phyloP scores from a whole-genome alignment of 2,329 filamentous ascomycete species.

The Neospermospora avenae region DNA sequence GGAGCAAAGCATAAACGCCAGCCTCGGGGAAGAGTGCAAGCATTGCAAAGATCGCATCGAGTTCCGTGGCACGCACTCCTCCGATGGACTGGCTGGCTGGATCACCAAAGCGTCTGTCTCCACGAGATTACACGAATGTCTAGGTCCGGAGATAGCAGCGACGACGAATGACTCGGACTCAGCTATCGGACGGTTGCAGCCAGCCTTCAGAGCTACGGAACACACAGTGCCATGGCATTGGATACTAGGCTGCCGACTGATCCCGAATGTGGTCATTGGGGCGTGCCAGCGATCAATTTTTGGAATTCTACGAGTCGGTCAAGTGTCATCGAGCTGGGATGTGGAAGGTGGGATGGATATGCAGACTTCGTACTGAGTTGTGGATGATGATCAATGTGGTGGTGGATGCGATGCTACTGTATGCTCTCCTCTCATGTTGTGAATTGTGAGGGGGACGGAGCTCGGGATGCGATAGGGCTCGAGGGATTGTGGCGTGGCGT shows the following conservation, averaged over 20 bases:
- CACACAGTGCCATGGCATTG: background rate
- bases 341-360: background rate
- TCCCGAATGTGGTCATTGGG: background rate
- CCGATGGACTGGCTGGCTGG: background rate
- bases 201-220: conserved; percentile 2
- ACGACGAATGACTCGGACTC: background rate
- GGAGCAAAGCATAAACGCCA: background rate
- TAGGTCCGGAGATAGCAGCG: background rate
- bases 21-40: background rate
- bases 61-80: too few relatives aligned
- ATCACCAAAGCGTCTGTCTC: conserved; percentile 1
- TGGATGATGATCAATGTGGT: too few relatives aligned
- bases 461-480: background rate
- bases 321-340: background rate
- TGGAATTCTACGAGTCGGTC: background rate
- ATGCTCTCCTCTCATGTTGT: too few relatives aligned
- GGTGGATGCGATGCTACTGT: too few relatives aligned
- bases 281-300: background rate
- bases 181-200: conserved; percentile 12
- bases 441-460: too few relatives aligned
- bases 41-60: background rate
- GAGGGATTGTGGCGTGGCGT: background rate
- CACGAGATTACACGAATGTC: background rate
- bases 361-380: background rate
- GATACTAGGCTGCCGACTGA: background rate